Conservation (phyloP, 495 filamentous ascomycete genomes). For the Neurospora sp. region DNA sequence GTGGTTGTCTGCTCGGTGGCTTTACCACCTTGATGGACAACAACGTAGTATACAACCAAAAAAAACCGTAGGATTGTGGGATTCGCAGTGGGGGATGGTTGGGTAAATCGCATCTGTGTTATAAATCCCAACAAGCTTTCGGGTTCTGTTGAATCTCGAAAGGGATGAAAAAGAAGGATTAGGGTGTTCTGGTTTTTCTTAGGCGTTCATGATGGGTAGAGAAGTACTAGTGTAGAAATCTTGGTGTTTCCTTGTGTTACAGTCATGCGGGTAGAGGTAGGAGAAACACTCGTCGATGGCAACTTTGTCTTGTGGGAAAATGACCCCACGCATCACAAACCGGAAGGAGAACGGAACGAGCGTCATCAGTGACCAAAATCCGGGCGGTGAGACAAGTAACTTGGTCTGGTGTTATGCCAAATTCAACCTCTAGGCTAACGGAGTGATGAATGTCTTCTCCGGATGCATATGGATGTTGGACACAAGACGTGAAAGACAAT, state of each 20-base stretch:
- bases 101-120: neutral
- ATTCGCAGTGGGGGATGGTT: neutral
- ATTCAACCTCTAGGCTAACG: neutral
- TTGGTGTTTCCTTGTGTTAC: neutral
- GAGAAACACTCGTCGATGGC: neutral
- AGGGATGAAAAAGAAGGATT: neutral
- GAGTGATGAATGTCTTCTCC: neutral
- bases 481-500: neutral
- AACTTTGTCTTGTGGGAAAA: neutral
- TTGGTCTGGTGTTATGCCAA: neutral
- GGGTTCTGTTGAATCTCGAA: neutral
- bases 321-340: constrained; percentile 1
- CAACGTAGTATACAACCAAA: neutral
- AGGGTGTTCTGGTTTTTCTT: neutral
- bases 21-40: neutral
- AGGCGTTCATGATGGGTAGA: neutral
- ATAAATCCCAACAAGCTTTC: neutral
- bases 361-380: neutral
- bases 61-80: neutral
- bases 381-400: neutral
- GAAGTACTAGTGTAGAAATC: neutral
- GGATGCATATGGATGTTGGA: neutral
- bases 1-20: neutral
- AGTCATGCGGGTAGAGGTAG: neutral
- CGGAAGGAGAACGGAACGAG: constrained; percentile 1